A percentile compares a stretch with the other conserved stretches of the same genome.
phyloP scores from a whole-genome alignment of 2,329 filamentous ascomycete species.

The Arthrocladium fulminans region DNA sequence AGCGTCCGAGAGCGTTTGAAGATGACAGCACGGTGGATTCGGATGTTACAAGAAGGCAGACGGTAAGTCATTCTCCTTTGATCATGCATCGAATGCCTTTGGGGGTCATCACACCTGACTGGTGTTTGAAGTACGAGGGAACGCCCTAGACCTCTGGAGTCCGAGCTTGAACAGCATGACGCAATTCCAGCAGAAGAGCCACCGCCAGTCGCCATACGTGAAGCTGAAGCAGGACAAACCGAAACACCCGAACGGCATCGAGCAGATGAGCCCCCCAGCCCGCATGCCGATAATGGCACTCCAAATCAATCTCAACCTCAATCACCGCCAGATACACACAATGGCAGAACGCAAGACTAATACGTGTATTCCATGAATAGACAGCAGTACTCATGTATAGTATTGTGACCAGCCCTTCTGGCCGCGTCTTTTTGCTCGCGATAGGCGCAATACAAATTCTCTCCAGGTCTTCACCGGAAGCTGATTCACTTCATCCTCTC shows the following conservation, averaged over 20 bases:
- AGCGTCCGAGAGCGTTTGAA: conserved; percentile 76
- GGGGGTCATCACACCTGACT: conserved; percentile 8
- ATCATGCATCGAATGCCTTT: conserved; percentile 6
- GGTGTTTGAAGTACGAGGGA: conserved; percentile 10
- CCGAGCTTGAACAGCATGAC: conserved; percentile 5
- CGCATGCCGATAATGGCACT: too few species aligned
- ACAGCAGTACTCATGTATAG: conserved; percentile 28
- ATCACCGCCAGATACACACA: background rate
- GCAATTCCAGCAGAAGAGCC: background rate
- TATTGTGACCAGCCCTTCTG: conserved; percentile 36
- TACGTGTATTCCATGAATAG: conserved; percentile 17
- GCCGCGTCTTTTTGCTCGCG: background rate
- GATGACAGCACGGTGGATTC: conserved; percentile 71
- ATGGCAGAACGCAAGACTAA: conserved; percentile 16
- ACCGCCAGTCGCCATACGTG: background rate
- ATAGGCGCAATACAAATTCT: background rate
- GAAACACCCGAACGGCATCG: background rate
- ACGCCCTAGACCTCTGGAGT: conserved; percentile 13
- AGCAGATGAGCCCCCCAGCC: too few species aligned
- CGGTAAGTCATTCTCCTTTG: conserved; percentile 49
- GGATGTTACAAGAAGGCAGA: conserved; percentile 55
- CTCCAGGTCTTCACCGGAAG: conserved; percentile 34
- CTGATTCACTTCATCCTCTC: conserved; percentile 93
- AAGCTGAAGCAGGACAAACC: conserved; percentile 1
- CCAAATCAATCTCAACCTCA: conserved; percentile 2